Evolutionary conservation across 768 basidiomycete genomes (phyloP).

Genomic region (Cystobasidium ongulense): DNA sequence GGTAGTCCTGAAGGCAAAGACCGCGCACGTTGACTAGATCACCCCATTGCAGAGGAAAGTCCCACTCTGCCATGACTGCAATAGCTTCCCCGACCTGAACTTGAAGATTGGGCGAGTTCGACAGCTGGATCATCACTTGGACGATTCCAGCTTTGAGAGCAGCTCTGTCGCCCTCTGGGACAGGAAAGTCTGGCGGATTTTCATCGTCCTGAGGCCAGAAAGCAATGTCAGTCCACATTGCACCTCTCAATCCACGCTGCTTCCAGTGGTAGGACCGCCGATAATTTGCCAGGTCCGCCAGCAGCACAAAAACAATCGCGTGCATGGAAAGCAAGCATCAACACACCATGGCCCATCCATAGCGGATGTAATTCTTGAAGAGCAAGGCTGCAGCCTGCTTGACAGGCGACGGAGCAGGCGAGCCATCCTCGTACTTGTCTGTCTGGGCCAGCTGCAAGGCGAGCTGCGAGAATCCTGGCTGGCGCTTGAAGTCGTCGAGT

Average conservation of each 20-base stretch:
- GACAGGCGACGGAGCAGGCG: conserved; percentile 56
- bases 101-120: conserved; percentile 50
- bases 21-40: conserved; percentile 74
- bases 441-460: conserved; percentile 72
- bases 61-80: conserved; percentile 77
- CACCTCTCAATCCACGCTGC: too few relatives aligned
- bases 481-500: conserved; percentile 59
- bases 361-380: conserved; percentile 82
- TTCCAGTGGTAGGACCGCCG: too few relatives aligned
- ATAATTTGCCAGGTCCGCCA: neutral
- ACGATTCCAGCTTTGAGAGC: conserved; percentile 69
- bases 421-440: conserved; percentile 42
- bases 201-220: neutral
- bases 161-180: conserved; percentile 60
- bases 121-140: conserved; percentile 81
- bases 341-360: conserved; percentile 78
- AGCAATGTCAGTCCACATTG: neutral
- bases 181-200: neutral
- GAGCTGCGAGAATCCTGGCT: conserved; percentile 69
- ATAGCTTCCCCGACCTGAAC: conserved; percentile 89
- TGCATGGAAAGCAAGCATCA: neutral
- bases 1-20: neutral
- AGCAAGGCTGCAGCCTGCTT: conserved; percentile 79
- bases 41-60: conserved; percentile 83
- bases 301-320: neutral